Conservation (phyloP, 2,329 filamentous ascomycete genomes). For the Alternaria postmessia region DNA sequence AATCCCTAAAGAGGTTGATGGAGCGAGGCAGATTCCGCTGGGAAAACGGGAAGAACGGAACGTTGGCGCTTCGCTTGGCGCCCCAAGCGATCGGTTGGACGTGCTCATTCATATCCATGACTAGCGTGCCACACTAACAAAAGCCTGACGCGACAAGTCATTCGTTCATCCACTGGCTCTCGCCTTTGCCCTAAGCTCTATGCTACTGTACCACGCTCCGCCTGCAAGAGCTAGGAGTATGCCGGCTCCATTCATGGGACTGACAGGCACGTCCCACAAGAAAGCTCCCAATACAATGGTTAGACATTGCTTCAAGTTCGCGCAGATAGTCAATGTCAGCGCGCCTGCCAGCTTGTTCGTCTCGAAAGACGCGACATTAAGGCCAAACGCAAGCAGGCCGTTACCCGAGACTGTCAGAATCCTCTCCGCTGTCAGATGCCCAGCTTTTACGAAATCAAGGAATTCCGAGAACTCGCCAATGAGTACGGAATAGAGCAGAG, state of each 20-base stretch:
- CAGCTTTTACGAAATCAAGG: neutral
- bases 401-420: neutral
- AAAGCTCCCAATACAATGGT: slow-evolving; percentile 6
- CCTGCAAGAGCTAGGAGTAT: slow-evolving; percentile 7
- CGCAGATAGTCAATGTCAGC: slow-evolving; percentile 8
- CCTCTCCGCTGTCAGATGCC: slow-evolving; percentile 1
- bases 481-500: slow-evolving; percentile 7
- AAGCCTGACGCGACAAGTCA: slow-evolving; percentile 4
- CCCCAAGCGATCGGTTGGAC: no score
- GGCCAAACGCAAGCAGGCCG: neutral
- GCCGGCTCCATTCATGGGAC: slow-evolving; percentile 6
- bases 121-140: neutral
- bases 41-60: slow-evolving; percentile 5
- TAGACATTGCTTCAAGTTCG: slow-evolving; percentile 8
- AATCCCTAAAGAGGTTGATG: neutral
- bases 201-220: slow-evolving; percentile 8
- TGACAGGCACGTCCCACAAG: slow-evolving; percentile 9
- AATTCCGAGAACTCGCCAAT: slow-evolving; percentile 10
- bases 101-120: no score
- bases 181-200: slow-evolving; percentile 4
- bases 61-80: neutral
- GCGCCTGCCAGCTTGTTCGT: slow-evolving; percentile 10
- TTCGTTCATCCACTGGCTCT: slow-evolving; percentile 4
- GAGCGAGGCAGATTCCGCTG: slow-evolving; percentile 3
- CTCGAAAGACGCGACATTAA: slow-evolving; percentile 7